phyloP scores from a whole-genome alignment of 1,284 basidiomycete genomes.

The Sutorius eximius region DNA sequence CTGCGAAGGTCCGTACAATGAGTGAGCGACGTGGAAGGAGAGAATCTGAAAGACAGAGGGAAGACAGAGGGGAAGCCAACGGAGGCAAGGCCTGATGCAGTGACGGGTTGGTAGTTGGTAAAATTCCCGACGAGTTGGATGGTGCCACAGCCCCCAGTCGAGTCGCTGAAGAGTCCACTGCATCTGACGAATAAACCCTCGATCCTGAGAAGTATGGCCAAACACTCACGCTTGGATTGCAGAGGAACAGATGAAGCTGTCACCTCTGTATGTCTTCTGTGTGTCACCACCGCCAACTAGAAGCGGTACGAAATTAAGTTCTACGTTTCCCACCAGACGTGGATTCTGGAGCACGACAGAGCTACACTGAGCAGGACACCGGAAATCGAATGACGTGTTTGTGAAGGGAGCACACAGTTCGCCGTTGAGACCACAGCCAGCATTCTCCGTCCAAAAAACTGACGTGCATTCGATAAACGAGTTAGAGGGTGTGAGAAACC shows the following conservation, averaged over 20 bases:
- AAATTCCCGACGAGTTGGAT: conserved; percentile 71
- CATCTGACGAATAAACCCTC: conserved; percentile 4
- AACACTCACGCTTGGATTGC: conserved; percentile 79
- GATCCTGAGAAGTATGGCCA: background rate
- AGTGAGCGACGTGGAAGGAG: conserved; percentile 46
- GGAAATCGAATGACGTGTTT: conserved; percentile 65
- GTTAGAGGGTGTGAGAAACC: conserved; percentile 62
- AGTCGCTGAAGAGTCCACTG: conserved; percentile 68
- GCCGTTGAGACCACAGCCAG: conserved; percentile 80
- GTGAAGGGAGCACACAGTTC: conserved; percentile 66
- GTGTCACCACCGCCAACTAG: conserved; percentile 81
- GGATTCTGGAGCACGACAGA: conserved; percentile 73
- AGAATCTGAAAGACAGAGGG: conserved; percentile 58
- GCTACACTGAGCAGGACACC: conserved; percentile 78
- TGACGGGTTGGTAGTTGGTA: conserved; percentile 61
- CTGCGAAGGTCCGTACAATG: conserved; percentile 74
- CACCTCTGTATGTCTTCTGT: conserved; percentile 74
- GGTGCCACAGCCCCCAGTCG: conserved; percentile 76
- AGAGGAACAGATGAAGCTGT: conserved; percentile 84
- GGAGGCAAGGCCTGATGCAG: conserved; percentile 66
- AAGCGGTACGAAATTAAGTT: conserved; percentile 69
- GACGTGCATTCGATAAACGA: conserved; percentile 69
- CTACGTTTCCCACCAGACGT: conserved; percentile 69
- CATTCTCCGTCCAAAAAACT: conserved; percentile 67
- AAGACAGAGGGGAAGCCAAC: conserved; percentile 76